A percentile compares a stretch with the other conserved stretches of the same genome.
These are phyloP conservation scores for Plasmodium reichenowi DNA, from an alignment of 169 alveolate genomes.

Conservation along the genomic window DNA sequence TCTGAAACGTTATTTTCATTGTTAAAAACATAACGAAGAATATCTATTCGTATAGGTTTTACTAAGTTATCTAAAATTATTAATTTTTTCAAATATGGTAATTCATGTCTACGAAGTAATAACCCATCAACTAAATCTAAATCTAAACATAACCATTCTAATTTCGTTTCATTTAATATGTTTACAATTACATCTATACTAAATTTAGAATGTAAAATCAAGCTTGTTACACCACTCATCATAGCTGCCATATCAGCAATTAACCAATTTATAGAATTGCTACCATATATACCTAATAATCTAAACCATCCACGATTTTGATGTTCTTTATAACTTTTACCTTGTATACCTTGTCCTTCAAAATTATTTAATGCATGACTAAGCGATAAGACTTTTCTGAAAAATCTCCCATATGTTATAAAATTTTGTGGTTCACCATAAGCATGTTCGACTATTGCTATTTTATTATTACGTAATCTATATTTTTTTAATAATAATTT, in stretches of 20 bases:
- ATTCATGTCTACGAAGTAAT: background rate
- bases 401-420: slow-evolving; percentile 2
- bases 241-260: slow-evolving; percentile 33
- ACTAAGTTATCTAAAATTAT: slow-evolving; percentile 22
- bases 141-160: slow-evolving; percentile 62
- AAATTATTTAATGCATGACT: background rate
- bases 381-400: background rate
- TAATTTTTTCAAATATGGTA: slow-evolving; percentile 43
- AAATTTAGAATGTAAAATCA: slow-evolving; percentile 56
- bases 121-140: slow-evolving; percentile 10
- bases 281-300: slow-evolving; percentile 63
- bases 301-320: slow-evolving; percentile 33
- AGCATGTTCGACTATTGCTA: slow-evolving; percentile 23
- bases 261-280: slow-evolving; percentile 54
- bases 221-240: slow-evolving; percentile 25
- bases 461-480: background rate
- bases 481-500: background rate
- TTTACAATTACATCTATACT: slow-evolving; percentile 42
- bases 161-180: slow-evolving; percentile 33
- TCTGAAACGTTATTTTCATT: too few species aligned
- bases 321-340: slow-evolving; percentile 17
- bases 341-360: slow-evolving; percentile 59
- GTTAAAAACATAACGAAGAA: too few species aligned
- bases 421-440: slow-evolving; percentile 12
- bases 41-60: background rate